Percentiles rank a stretch among this genome's conserved stretches.
Conservation (phyloP, 768 basidiomycete genomes). For the Tricholoma terreum region DNA sequence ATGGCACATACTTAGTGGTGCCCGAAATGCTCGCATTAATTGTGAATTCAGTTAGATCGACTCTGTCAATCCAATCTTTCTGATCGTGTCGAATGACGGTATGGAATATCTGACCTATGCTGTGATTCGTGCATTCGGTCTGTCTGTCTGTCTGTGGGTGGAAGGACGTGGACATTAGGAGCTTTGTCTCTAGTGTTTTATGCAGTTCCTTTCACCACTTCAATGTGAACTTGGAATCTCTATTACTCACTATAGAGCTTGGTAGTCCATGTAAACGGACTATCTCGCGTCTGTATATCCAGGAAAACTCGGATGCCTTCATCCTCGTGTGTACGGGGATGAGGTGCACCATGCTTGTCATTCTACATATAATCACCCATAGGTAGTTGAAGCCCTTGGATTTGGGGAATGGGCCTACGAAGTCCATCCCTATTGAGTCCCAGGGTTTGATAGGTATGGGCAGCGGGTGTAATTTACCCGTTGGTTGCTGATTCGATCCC, state of each 20-base stretch:
- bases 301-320: neutral
- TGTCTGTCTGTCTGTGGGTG: neutral
- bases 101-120: constrained; percentile 29
- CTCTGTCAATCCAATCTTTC: constrained; percentile 27
- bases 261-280: neutral
- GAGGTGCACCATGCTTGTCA: neutral
- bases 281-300: neutral
- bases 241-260: neutral
- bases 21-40: constrained; percentile 24
- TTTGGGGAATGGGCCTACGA: neutral
- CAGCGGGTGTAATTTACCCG: neutral
- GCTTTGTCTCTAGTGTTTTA: neutral
- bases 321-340: neutral
- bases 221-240: neutral
- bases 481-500: neutral
- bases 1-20: constrained; percentile 34
- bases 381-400: neutral
- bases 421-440: neutral
- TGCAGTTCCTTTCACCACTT: neutral
- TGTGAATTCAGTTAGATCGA: constrained; percentile 37
- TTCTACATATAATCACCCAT: neutral
- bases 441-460: neutral
- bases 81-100: constrained; percentile 12
- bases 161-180: too few species aligned
- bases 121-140: constrained; percentile 19